Base-by-base conservation (phyloP, 345 rosid species). In the Zanthoxylum bungeanum region DNA sequence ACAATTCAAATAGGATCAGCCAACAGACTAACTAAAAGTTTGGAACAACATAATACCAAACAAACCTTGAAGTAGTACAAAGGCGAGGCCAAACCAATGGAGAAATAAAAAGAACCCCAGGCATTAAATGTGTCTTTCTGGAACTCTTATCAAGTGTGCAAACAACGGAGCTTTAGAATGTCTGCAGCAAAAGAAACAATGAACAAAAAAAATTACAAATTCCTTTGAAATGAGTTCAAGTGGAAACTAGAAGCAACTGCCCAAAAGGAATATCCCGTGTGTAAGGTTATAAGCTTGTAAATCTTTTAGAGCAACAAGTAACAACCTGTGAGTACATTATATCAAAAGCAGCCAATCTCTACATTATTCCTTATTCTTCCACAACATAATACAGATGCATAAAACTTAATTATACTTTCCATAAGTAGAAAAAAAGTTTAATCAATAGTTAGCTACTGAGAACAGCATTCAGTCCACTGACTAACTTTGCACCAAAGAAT, bases 1-100 rank as follows among this genome's bases (percentile, higher is more conserved):
- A 56, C 57, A 28, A 63, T 19, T 25, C 42, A 59, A 34, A 34
- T 17, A 69, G 27, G 16, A 40, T 50, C 51, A 58, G 59, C 60
- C 34, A 31, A 69, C 19, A 27, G 24, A 21, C 33, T 34, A 59
- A 33, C 52, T n/a, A 52, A 17, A 34, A 69, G 56, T 25, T 22
- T 19, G n/a, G 9, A 5, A 57, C 55, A 12, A 30, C 28, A 42
- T 46, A 57, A 56, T 24, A 5, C 14, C 56, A 31, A 70, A 66
- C 78, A 34, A 22, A 90, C 92, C 98, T 85, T 78, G 78, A 80
- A 78, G 73, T 67, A 11, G 82, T 50, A 77, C 58, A 50, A 25
- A 65, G 60, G 27, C 39, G 81, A 69, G 83, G 85, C 33, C 76
- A 70, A 55, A 78, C 21, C 50, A 85, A 77, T 7, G 79, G 83